Percentiles rank a stretch among this genome's conserved stretches.
phyloP scores from a whole-genome alignment of 2,329 filamentous ascomycete species.

The Colletotrichum filicis region DNA sequence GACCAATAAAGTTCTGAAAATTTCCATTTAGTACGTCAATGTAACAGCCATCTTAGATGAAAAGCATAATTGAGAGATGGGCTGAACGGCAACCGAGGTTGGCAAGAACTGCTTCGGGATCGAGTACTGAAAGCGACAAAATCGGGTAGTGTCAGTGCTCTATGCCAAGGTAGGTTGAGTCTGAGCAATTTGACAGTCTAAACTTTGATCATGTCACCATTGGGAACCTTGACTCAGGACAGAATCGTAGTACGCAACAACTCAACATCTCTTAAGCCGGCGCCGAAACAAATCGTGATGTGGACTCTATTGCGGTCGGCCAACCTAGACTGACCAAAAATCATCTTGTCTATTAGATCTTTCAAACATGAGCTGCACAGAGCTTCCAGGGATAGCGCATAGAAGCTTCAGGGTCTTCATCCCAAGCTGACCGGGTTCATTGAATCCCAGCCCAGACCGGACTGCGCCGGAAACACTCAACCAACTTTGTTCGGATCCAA shows the following conservation, averaged over 20 bases:
- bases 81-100: not conserved
- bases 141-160: not conserved
- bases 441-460: not conserved
- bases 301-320: not conserved
- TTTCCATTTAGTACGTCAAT: not conserved
- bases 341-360: not conserved
- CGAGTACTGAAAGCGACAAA: not conserved
- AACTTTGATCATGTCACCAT: not conserved
- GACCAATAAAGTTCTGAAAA: not conserved
- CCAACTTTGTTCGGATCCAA: not conserved
- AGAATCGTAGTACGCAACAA: not conserved
- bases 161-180: not conserved
- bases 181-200: not conserved
- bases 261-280: not conserved
- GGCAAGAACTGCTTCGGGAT: not conserved
- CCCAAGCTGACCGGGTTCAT: not conserved
- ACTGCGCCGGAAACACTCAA: not conserved
- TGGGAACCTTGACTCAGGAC: not conserved
- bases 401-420: not conserved
- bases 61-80: not conserved
- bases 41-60: not conserved
- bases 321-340: not conserved
- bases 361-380: not conserved
- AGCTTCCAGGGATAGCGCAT: not conserved
- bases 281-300: not conserved